Conservation (phyloP, 148 eudicot species). For the Rhododendron simsii region DNA sequence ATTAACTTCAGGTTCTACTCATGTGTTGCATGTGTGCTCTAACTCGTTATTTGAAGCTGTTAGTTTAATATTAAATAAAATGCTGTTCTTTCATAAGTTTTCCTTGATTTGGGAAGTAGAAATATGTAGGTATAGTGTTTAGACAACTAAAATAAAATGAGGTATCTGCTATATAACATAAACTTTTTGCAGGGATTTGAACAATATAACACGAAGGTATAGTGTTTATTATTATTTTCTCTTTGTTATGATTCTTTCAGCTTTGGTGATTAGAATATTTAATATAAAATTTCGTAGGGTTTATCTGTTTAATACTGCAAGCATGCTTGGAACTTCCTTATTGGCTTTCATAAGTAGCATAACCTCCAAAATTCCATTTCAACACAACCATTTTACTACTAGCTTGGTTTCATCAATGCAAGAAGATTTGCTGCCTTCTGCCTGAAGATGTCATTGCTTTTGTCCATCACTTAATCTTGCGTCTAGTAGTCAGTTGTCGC, state of each 20-base stretch:
- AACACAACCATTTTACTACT: neutral
- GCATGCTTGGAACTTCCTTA: neutral
- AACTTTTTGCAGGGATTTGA: neutral
- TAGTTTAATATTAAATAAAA: neutral
- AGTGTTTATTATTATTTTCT: neutral
- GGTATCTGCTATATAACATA: neutral
- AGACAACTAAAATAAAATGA: neutral
- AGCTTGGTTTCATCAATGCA: neutral
- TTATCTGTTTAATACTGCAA: neutral
- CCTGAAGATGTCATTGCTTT: neutral
- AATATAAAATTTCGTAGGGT: neutral
- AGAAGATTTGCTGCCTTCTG: neutral
- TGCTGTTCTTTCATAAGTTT: neutral
- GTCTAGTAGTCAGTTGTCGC: neutral
- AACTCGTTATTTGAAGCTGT: conserved; percentile 4
- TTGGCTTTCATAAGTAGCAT: neutral
- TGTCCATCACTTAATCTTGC: neutral
- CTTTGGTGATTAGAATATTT: neutral
- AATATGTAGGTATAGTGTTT: neutral
- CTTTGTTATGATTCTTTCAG: neutral
- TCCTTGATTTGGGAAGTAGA: neutral
- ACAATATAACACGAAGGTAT: neutral
- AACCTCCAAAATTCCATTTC: neutral
- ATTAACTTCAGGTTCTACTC: no score
- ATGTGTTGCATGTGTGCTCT: neutral